Base-by-base conservation (phyloP, 2,329 filamentous ascomycete species). In the Ciborinia camelliae region DNA sequence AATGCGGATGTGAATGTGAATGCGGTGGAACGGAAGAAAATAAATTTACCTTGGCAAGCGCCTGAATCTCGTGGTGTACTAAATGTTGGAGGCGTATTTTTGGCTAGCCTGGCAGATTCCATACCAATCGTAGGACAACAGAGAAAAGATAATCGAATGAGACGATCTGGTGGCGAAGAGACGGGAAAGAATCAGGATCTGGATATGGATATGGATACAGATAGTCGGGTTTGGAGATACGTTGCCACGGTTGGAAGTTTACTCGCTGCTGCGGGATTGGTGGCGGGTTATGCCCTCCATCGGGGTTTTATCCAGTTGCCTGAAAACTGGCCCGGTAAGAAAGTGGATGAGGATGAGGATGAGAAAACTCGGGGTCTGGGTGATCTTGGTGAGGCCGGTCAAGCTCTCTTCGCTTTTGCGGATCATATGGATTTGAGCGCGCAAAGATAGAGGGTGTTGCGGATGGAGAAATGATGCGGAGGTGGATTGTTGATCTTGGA, bases 201-300 rank as follows among this genome's bases (percentile, higher is more conserved):
- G n/a, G n/a, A n/a, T n/a, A n/a, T n/a, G n/a, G n/a, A n/a, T n/a
- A n/a, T n/a, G n/a, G n/a, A 28, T 18, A 45, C 64, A 4, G 55
- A 65, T 54, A 69, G 61, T 54, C 69, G 64, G 37, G 64, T 65
- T 20, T 71, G 68, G 72, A 66, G 66, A 62, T 68, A 66, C 60
- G 45, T 72, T 12, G 65, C 68, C 2, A 61, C 69, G 15, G 52
- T 74, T 51, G 69, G 72, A 3, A 69, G 71, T 15, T 52, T 75
- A 8, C 66, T 74, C 45, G 73, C 72, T 41, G 70, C 71, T 26
- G 65, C 75, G 1, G 73, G 70, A 3, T 51, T 73, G n/a, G 68
- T 74, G 37, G 64, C 74, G 23, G 74, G 73, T 28, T 76, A 71
- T 68, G 73, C 71, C 54, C 69, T 74, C 41, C 73, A 75, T 61